These are phyloP conservation scores for Pelargonium australe DNA, from an alignment of 441 rosid species.

Conservation along the genomic window DNA sequence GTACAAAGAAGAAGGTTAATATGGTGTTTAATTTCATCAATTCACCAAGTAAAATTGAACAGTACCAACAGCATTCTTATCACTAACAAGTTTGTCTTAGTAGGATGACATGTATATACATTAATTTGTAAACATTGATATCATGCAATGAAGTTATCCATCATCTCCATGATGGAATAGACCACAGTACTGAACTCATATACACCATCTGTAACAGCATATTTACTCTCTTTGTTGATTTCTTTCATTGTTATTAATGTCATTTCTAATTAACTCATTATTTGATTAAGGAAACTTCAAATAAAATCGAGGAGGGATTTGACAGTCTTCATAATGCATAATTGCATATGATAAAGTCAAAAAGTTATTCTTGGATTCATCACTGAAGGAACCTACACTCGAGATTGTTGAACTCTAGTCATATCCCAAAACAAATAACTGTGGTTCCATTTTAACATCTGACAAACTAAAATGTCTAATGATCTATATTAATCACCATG, in stretches of 20 bases:
- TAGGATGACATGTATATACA: not conserved
- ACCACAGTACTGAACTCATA: not conserved
- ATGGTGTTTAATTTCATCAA: slow-evolving; percentile 29
- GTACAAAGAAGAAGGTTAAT: slow-evolving; percentile 57
- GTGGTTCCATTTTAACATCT: too few species aligned
- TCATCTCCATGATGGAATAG: not conserved
- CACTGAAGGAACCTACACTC: too few species aligned
- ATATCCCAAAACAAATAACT: too few species aligned
- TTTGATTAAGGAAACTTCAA: not conserved
- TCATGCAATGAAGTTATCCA: not conserved
- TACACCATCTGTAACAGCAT: not conserved
- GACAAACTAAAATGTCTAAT: too few species aligned
- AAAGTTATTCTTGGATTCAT: too few species aligned
- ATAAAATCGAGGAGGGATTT: not conserved
- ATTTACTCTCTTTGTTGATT: slow-evolving; percentile 2
- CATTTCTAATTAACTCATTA: not conserved
- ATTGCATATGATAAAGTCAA: too few species aligned
- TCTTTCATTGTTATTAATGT: not conserved
- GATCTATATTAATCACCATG: too few species aligned
- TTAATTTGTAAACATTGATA: not conserved
- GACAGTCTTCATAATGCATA: not conserved
- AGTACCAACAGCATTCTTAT: slow-evolving; percentile 18
- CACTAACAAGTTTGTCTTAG: not conserved
- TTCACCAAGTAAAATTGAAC: slow-evolving; percentile 23
- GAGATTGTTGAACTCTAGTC: too few species aligned